phyloP scores from a whole-genome alignment of 2,329 filamentous ascomycete genomes.

The Onygenales sp. region DNA sequence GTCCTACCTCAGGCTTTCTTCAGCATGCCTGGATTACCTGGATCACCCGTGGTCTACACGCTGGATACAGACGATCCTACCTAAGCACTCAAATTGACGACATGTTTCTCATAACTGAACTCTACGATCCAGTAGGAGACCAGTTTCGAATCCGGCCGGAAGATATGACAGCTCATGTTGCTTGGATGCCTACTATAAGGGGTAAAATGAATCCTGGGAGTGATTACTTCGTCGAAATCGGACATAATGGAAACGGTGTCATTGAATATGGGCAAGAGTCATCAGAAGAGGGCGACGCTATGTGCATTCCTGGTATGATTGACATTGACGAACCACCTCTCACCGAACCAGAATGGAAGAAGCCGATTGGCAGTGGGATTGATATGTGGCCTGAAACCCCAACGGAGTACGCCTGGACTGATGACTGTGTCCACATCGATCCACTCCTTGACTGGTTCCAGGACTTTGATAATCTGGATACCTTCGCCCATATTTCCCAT shows the following conservation, averaged over 20 bases:
- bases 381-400: slow-evolving; percentile 40
- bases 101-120: slow-evolving; percentile 46
- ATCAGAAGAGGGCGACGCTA: slow-evolving; percentile 12
- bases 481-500: slow-evolving; percentile 51
- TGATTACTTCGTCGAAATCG: slow-evolving; percentile 44
- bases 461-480: slow-evolving; percentile 40
- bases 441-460: slow-evolving; percentile 46
- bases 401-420: slow-evolving; percentile 40
- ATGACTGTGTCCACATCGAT: slow-evolving; percentile 42
- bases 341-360: slow-evolving; percentile 41
- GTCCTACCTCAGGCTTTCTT: slow-evolving; percentile 46
- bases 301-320: slow-evolving; percentile 31
- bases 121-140: slow-evolving; percentile 40
- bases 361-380: slow-evolving; percentile 42
- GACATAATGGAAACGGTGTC: slow-evolving; percentile 48
- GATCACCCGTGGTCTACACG: slow-evolving; percentile 48
- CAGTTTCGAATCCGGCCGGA: slow-evolving; percentile 41
- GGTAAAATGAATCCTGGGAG: slow-evolving; percentile 43
- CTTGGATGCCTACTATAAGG: slow-evolving; percentile 33
- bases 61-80: slow-evolving; percentile 47
- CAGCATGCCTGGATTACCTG: slow-evolving; percentile 56
- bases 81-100: slow-evolving; percentile 53
- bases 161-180: slow-evolving; percentile 39
- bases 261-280: slow-evolving; percentile 26
- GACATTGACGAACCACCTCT: slow-evolving; percentile 38